Base-by-base conservation (phyloP, 2,329 filamentous ascomycete species). In the Aureobasidium sp. region DNA sequence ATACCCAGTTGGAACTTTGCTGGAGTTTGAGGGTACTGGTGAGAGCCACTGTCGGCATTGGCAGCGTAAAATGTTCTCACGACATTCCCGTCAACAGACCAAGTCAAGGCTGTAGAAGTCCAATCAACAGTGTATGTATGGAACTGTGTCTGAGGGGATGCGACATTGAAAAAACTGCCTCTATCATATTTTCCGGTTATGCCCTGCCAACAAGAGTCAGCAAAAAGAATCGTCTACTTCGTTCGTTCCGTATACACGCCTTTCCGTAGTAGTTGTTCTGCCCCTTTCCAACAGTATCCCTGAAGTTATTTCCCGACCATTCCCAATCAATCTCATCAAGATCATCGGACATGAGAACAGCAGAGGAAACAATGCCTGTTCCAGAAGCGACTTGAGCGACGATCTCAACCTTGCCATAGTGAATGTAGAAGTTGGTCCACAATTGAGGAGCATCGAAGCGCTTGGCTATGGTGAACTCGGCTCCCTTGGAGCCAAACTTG, bases 121-220 rank as follows among this genome's bases (percentile, higher is more conserved):
- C 88, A 92, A 65, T 84, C 78, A 31, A 84, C 78, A n/a, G 86
- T 88, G 75, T 89, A 90, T 60, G 80, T 88, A 79, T 89, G 85
- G 69, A 77, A 79, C 58, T 83, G 81, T 51, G 77, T 75, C 68
- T 82, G 82, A 51, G 59, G 66, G 27, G 67, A 67, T 53, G 70
- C 60, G 47, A 76, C 73, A 10, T 69, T 65, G 55, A 75, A 73
- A 57, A 71, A 71, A 46, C 66, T 57, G 42, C 74, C 80, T 50
- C 78, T 75, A 65, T 81, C 77, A 67, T 78, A 80, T 38, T 74
- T 75, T 49, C 78, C 78, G 29, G 75, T 80, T 63, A 84, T 76
- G 31, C 79, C 80, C 54, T 57, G 17, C 4, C 8, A 5, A 46
- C 15, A 29, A 3, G 13, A 17, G 23, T 46, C 25, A 46, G 43